phyloP scores from a whole-genome alignment of 352 stramenopile genomes.

The Pythium phragmiticola region DNA sequence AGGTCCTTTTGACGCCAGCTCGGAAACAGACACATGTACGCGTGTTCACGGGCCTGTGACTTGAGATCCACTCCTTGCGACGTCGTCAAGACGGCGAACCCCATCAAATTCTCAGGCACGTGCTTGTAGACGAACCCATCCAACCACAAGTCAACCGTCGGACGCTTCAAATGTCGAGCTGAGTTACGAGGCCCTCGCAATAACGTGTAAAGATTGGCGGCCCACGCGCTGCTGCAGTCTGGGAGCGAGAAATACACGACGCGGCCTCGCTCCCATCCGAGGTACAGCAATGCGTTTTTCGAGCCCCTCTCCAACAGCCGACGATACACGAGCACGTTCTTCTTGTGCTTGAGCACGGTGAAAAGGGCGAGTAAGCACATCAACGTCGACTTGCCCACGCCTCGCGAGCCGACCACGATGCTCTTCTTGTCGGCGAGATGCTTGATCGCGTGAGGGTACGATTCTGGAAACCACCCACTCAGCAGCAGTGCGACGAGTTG shows the following conservation, averaged over 20 bases:
- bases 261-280: constrained; percentile 17
- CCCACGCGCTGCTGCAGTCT: not conserved
- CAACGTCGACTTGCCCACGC: constrained; percentile 25
- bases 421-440: constrained; percentile 19
- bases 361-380: constrained; percentile 23
- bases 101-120: constrained; percentile 12
- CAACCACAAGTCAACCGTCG: constrained; percentile 19
- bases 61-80: constrained; percentile 22
- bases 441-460: not conserved
- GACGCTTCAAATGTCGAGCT: constrained; percentile 8
- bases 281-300: constrained; percentile 14
- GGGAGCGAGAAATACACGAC: constrained; percentile 10
- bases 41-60: constrained; percentile 1
- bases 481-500: constrained; percentile 17
- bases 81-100: constrained; percentile 18
- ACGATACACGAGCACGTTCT: constrained; percentile 30
- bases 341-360: constrained; percentile 28
- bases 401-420: constrained; percentile 20
- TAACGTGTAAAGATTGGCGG: not conserved
- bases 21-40: constrained; percentile 18
- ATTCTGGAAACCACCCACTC: constrained; percentile 13
- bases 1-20: constrained; percentile 21
- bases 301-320: constrained; percentile 14
- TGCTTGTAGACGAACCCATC: constrained; percentile 28
- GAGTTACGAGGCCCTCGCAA: not conserved